Evolutionary conservation across 441 rosid species (phyloP).

Genomic region (Bocquillonia castaneifolia): DNA sequence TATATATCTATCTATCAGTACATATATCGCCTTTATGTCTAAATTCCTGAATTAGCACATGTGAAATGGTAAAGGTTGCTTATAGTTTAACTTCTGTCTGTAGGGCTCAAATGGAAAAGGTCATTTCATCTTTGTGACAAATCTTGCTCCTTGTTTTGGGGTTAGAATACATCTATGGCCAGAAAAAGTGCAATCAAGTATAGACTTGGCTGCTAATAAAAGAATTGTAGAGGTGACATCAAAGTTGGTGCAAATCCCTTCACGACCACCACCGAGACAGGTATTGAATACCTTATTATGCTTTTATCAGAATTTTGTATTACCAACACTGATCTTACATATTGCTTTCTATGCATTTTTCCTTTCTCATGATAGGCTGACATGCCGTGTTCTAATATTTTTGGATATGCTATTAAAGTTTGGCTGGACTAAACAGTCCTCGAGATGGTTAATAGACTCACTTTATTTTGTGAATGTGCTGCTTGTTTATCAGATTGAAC

Average conservation of each 20-base stretch:
- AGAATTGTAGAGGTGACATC: slow-evolving; percentile 79
- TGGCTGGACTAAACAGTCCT: neutral
- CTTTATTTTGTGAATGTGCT: slow-evolving; percentile 15
- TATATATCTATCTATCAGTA: neutral
- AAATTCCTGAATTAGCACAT: neutral
- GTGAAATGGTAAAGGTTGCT: slow-evolving; percentile 20
- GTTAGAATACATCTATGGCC: slow-evolving; percentile 95
- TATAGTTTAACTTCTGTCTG: slow-evolving; percentile 26
- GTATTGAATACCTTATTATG: slow-evolving; percentile 34
- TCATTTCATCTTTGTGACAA: slow-evolving; percentile 89
- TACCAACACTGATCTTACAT: slow-evolving; percentile 5
- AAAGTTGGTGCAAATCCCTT: slow-evolving; percentile 91
- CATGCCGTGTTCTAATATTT: neutral
- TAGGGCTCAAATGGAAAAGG: slow-evolving; percentile 78
- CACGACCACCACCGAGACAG: slow-evolving; percentile 94
- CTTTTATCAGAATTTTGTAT: slow-evolving; percentile 1
- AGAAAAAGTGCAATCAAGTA: slow-evolving; percentile 52
- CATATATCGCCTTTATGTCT: slow-evolving; percentile 1
- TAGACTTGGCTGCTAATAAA: slow-evolving; percentile 50
- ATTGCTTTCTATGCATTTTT: slow-evolving; percentile 6
- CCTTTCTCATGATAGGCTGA: neutral
- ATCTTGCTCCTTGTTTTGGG: slow-evolving; percentile 90
- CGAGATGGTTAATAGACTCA: neutral
- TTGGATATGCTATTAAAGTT: neutral
- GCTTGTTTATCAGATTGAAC: slow-evolving; percentile 64